Conservation (phyloP, 371 early-diverging fungal species). For the Mucor plumbeus region DNA sequence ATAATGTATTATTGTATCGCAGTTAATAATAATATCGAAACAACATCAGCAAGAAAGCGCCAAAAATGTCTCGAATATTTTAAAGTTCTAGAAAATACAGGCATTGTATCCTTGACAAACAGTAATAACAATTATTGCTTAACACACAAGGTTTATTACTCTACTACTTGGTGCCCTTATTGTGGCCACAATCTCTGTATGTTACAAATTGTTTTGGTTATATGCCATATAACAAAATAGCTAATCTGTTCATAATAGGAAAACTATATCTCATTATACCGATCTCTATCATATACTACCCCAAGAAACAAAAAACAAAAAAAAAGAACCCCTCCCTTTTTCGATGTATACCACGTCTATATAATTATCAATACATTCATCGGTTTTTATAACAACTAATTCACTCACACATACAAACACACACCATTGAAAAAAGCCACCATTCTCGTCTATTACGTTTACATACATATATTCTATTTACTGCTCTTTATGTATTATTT, state of each 20-base stretch:
- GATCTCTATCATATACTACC: no score
- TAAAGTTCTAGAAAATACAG: neutral
- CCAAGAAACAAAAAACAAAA: no score
- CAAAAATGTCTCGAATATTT: neutral
- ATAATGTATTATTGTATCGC: neutral
- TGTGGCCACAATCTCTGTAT: slow-evolving; percentile 25
- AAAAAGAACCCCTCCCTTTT: no score
- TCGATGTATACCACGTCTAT: no score
- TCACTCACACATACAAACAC: neutral
- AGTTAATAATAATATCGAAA: neutral
- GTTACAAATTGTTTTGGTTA: neutral
- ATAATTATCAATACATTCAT: no score
- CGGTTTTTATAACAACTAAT: no score
- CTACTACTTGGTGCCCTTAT: slow-evolving; percentile 29
- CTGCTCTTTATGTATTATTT: neutral
- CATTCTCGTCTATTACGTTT: neutral
- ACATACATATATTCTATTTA: neutral
- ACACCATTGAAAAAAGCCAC: neutral
- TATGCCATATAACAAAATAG: no score
- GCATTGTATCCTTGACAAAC: neutral
- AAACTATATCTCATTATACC: no score
- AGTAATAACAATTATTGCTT: slow-evolving; percentile 19
- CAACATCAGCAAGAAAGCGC: neutral
- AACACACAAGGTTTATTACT: slow-evolving; percentile 25
- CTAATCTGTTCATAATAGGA: no score